Conservation (phyloP, 2,329 filamentous ascomycete genomes). For the Nigrospora osmanthi region DNA sequence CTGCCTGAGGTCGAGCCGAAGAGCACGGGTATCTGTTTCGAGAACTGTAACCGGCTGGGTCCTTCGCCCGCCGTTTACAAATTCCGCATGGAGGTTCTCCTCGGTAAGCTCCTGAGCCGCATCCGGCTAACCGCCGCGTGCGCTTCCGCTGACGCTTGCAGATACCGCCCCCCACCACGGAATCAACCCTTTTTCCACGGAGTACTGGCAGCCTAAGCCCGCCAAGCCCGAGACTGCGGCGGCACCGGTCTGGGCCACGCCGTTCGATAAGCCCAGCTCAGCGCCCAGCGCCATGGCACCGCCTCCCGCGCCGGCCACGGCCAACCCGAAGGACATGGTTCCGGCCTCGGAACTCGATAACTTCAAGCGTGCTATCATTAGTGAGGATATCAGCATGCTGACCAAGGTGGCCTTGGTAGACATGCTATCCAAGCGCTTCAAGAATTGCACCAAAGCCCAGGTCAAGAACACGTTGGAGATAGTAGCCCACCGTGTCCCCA, state of each 20-base stretch:
- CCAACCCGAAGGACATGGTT: slow-evolving; percentile 52
- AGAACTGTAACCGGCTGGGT: slow-evolving; percentile 44
- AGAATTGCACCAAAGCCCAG: slow-evolving; percentile 59
- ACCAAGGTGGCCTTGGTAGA: slow-evolving; percentile 71
- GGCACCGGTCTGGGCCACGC: neutral
- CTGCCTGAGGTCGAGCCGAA: slow-evolving; percentile 63
- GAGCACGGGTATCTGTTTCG: slow-evolving; percentile 78
- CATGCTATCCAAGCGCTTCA: slow-evolving; percentile 66
- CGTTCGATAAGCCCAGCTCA: neutral
- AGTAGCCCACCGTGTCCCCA: slow-evolving; percentile 50
- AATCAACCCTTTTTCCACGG: slow-evolving; percentile 78
- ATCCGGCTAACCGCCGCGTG: no score
- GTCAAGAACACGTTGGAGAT: slow-evolving; percentile 63
- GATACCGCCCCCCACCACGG: slow-evolving; percentile 37
- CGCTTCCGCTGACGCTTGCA: slow-evolving; percentile 10
- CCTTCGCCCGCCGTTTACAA: slow-evolving; percentile 42
- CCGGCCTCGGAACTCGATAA: slow-evolving; percentile 24
- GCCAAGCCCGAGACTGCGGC: neutral
- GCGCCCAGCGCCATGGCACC: slow-evolving; percentile 13
- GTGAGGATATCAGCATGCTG: slow-evolving; percentile 48
- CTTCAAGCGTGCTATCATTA: slow-evolving; percentile 64
- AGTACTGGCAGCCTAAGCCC: slow-evolving; percentile 60
- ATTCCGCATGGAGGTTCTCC: slow-evolving; percentile 68
- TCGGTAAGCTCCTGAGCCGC: slow-evolving; percentile 42
- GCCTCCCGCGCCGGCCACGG: slow-evolving; percentile 9